Conservation (phyloP, 106 monocot species). For the Dendrobium huoshanense region DNA sequence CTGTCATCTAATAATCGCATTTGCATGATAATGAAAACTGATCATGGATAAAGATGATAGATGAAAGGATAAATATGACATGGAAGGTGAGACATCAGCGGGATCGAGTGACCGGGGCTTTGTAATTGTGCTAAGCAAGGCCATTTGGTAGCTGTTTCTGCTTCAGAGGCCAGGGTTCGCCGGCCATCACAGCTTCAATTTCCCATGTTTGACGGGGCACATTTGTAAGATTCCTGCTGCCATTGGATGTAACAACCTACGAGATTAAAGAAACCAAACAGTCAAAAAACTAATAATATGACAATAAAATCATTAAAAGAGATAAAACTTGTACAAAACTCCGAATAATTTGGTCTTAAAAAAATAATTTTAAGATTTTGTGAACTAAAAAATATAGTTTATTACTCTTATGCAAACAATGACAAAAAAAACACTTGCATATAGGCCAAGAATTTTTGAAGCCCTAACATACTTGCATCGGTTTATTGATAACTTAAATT, state of each 20-base stretch:
- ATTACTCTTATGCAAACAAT: too few species aligned
- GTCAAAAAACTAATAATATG: neutral
- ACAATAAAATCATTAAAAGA: neutral
- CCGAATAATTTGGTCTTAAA: too few species aligned
- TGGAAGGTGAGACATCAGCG: too few species aligned
- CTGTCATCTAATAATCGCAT: too few species aligned
- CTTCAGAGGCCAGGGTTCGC: conserved; percentile 63
- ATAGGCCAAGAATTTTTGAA: too few species aligned
- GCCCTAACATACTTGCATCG: too few species aligned
- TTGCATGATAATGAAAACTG: too few species aligned
- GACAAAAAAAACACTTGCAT: too few species aligned
- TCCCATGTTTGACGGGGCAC: conserved; percentile 66
- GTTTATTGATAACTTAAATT: too few species aligned
- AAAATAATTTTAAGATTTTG: neutral
- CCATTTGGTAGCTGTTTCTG: neutral
- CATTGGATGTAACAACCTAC: conserved; percentile 72
- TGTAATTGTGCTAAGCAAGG: neutral
- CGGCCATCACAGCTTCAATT: conserved; percentile 99
- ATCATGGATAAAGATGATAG: too few species aligned
- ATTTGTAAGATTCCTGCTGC: conserved; percentile 87
- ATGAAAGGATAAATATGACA: too few species aligned
- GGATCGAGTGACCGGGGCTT: too few species aligned
- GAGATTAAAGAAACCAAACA: conserved; percentile 1
- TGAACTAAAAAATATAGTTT: neutral
- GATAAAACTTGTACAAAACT: neutral